Base-by-base conservation (phyloP, 2,329 filamentous ascomycete species). In the Fusarium paranaense region DNA sequence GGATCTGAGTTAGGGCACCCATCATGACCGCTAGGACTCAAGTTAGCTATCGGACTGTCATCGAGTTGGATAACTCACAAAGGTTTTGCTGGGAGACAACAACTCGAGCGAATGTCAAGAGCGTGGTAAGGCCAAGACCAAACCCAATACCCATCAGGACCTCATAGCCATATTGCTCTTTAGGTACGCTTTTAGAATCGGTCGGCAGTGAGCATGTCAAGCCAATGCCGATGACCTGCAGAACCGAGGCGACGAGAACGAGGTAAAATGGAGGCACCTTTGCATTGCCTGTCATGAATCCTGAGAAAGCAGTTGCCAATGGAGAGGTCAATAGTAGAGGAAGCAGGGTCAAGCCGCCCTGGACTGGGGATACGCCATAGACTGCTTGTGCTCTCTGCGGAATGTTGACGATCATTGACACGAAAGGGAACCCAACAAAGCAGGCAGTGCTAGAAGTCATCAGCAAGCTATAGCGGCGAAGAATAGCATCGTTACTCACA, bases 141-240 rank as follows among this genome's bases (percentile, higher is more conserved):
- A 74, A 73, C 2, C 70, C 72, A 4, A 71, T 14, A 11, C 70
- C 72, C 70, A 74, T 73, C 2, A 73, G 33, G 7, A 65, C 65
- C 57, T 73, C 64, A 6, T 64, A 73, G 0, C 70, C 72, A 42
- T 74, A 74, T 6, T 68, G 59, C 2, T 38, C 18, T 3, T 64
- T 37, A 1, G 69, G 22, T 38, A 66, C 27, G 5, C 63, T 56
- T 22, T 22, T 45, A 11, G 70, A 37, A 10, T 62, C 50, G 3
- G 63, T 40, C 2, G 58, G 52, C 1, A 73, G 22, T 5, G 67
- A 71, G 30, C 72, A 69, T n/a, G 45, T 61, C 18, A 74, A 27
- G n/a, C 72, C 72, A 9, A 73, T 63, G 2, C 71, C 72, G 6
- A 74, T 59, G 9, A 65, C 63, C 18, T 74, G 72, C 2, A 74